Base-by-base conservation (phyloP, 352 stramenopile genomes). In the Pythium aphanidermatum region DNA sequence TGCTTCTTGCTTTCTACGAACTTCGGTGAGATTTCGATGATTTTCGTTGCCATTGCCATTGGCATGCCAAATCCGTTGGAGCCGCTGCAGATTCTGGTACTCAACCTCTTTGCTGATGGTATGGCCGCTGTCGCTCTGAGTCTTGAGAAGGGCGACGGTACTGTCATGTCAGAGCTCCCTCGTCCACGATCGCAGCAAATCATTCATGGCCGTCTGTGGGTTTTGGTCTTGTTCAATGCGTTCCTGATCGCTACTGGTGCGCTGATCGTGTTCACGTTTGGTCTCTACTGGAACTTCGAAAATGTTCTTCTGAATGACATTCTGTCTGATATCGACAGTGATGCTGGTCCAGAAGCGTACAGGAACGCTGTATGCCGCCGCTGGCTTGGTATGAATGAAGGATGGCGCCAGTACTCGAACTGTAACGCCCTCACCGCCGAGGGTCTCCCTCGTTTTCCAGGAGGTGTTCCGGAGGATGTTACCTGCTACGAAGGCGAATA, bases 91-190 rank as follows among this genome's bases (percentile, higher is more conserved):
- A 98, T 99, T 74, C 55, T 99, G 26, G 96, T 96, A 79, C 75
- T 99, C 11, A 98, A 99, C 63, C 65, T 99, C n/a, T 98, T 99
- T 62, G 98, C 98, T 62, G 95, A 99, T 28, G 76, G 76, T 33
- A 85, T 85, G 70, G 69, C 76, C 14, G 76, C 76, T 1, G 74
- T 86, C 10, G 74, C 74, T 9, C 56, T 86, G 23, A 88, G 76
- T 41, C 51, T 88, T 5, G 76, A 88, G 37, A 86, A 88, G 50
- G 76, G 76, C 2, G 76, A 88, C 39, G 64, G 63, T 10, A 80
- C 64, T 3, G 68, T 86, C n/a, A 88, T 88, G 76, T 58, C 51
- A 13, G 65, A 77, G 19, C 57, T 60, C 1, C 76, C 76, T 4
- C 76, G 76, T 54, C 73, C 76, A 9, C 66, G 65, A 4, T 51